These are phyloP conservation scores for Flueggea neowawraea DNA, from an alignment of 441 rosid genomes.

Conservation along the genomic window DNA sequence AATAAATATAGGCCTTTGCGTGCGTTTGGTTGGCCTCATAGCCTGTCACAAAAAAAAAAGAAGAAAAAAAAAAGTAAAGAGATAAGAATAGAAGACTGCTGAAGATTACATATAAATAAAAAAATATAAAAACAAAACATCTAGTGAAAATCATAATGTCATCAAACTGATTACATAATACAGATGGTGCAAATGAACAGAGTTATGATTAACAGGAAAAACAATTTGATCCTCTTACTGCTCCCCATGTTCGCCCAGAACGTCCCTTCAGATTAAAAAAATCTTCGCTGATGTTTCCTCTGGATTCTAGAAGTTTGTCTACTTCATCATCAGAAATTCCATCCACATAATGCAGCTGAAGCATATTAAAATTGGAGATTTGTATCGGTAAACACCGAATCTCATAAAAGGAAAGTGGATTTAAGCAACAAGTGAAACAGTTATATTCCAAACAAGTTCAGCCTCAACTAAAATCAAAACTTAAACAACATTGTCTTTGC, in stretches of 20 bases:
- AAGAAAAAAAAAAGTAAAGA: background rate
- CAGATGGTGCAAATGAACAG: background rate
- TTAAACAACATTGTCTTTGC: background rate
- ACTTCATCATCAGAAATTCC: conserved; percentile 69
- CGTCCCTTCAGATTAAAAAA: conserved; percentile 52
- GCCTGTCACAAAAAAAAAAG: conserved; percentile 40
- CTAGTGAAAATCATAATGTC: too few relatives aligned
- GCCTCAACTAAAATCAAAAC: too few relatives aligned
- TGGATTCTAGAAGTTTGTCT: conserved; percentile 45
- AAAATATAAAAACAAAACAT: too few relatives aligned
- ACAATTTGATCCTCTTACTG: conserved; percentile 38
- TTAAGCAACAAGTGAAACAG: too few relatives aligned
- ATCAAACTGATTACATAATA: too few relatives aligned
- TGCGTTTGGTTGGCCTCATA: conserved; percentile 45
- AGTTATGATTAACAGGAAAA: background rate
- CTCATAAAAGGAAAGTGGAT: too few relatives aligned
- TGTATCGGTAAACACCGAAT: background rate
- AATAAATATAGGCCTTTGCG: conserved; percentile 66
- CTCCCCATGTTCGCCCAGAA: conserved; percentile 86
- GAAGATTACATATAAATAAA: too few relatives aligned
- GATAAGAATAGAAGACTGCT: background rate
- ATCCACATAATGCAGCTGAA: conserved; percentile 86
- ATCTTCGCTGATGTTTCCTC: conserved; percentile 39
- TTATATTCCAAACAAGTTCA: too few relatives aligned
- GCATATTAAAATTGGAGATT: conserved; percentile 7